phyloP scores from a whole-genome alignment of 2,329 filamentous ascomycete species.

The Teratosphaeria zuluensis region DNA sequence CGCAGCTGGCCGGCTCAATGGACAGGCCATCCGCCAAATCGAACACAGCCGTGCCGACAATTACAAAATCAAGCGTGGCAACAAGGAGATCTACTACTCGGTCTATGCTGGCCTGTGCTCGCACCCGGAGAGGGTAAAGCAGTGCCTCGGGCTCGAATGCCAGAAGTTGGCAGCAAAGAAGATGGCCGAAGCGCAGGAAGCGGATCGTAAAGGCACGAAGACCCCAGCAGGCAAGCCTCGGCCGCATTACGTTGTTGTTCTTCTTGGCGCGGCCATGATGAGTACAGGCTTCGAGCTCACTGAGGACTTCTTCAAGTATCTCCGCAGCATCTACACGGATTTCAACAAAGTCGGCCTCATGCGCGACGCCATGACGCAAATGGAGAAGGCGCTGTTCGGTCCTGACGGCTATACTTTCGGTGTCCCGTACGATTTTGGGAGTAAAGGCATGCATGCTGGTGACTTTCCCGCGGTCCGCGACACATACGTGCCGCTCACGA shows the following conservation, averaged over 20 bases:
- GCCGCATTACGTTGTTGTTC: not conserved
- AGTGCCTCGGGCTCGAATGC: not conserved
- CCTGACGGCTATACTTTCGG: constrained; percentile 7
- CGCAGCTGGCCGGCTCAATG: not conserved
- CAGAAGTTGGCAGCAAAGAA: constrained; percentile 1
- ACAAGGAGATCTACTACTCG: constrained; percentile 2
- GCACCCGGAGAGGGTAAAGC: not conserved
- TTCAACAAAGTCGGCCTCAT: constrained; percentile 1
- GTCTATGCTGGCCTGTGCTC: constrained; percentile 1
- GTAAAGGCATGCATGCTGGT: not conserved
- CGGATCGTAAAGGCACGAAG: not conserved
- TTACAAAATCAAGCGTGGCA: not conserved
- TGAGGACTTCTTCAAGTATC: not conserved
- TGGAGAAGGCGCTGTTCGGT: constrained; percentile 6
- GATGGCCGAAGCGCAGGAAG: not conserved
- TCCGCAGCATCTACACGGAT: constrained; percentile 3
- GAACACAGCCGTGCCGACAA: not conserved
- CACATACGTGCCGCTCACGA: not conserved
- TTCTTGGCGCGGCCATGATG: constrained; percentile 5
- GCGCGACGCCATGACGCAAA: constrained; percentile 3
- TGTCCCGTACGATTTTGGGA: constrained; percentile 7
- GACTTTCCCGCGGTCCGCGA: not conserved
- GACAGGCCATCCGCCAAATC: not conserved
- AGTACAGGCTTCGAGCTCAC: constrained; percentile 7
- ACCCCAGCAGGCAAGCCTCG: not conserved